These are phyloP conservation scores for Cantharellus anzutake DNA, from an alignment of 768 basidiomycete genomes.

Conservation along the genomic window DNA sequence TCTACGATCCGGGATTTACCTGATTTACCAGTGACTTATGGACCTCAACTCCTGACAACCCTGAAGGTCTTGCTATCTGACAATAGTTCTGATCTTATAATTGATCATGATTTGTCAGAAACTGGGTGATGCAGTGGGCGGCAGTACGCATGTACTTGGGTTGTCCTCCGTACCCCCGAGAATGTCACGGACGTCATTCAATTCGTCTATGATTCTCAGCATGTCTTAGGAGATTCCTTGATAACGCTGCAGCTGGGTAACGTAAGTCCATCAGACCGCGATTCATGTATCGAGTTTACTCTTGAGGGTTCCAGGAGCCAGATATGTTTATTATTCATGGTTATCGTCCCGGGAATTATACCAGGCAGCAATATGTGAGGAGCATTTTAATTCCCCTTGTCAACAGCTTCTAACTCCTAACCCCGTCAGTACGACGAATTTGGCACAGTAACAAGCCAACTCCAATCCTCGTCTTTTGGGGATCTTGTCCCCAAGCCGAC, in stretches of 20 bases:
- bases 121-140: conserved; percentile 4
- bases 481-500: background rate
- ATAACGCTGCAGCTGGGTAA: too few species aligned
- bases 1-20: conserved; percentile 3
- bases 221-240: too few species aligned
- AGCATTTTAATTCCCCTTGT: background rate
- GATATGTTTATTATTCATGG: conserved; percentile 6
- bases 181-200: conserved; percentile 2
- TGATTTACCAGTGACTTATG: conserved; percentile 8
- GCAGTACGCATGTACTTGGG: conserved; percentile 3
- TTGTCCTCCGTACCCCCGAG: conserved; percentile 1
- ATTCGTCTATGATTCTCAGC: too few species aligned
- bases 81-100: too few species aligned
- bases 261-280: too few species aligned
- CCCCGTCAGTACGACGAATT: background rate
- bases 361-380: conserved; percentile 4
- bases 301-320: conserved; percentile 1
- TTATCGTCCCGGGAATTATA: conserved; percentile 8
- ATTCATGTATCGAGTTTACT: too few species aligned
- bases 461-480: background rate
- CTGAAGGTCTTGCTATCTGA: background rate
- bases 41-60: conserved; percentile 1
- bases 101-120: background rate
- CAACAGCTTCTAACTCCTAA: too few species aligned
- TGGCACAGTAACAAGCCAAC: background rate